Conservation (phyloP, 31 red algal species). For the Asparagopsis taxiformis region DNA sequence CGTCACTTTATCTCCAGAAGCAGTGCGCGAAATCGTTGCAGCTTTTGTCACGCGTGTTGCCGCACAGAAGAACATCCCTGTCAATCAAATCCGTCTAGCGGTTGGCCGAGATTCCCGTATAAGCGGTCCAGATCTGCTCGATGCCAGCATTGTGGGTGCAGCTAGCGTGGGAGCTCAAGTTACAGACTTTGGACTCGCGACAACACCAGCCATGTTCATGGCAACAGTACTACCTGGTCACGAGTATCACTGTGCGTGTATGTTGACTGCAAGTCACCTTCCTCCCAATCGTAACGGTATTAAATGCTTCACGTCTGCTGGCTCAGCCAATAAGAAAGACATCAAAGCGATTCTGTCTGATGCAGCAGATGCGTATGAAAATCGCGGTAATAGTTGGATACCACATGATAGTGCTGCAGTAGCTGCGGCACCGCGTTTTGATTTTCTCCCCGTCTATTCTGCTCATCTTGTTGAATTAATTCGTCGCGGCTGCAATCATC, state of each 20-base stretch:
- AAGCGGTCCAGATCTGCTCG: slow-evolving; percentile 47
- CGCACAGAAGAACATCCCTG: not conserved
- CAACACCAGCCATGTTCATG: slow-evolving; percentile 97
- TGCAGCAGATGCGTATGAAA: slow-evolving; percentile 19
- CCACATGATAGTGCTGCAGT: not conserved
- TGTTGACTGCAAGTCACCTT: slow-evolving; percentile 88
- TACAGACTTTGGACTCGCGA: slow-evolving; percentile 65
- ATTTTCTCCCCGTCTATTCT: slow-evolving; percentile 69
- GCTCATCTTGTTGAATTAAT: slow-evolving; percentile 56
- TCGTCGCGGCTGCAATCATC: slow-evolving; percentile 39
- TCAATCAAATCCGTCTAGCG: slow-evolving; percentile 36
- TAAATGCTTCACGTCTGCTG: slow-evolving; percentile 79
- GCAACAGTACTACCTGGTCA: slow-evolving; percentile 55
- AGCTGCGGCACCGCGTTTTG: not conserved
- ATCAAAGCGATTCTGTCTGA: slow-evolving; percentile 46
- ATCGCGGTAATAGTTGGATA: slow-evolving; percentile 15
- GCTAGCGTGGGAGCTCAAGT: slow-evolving; percentile 36
- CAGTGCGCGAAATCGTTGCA: slow-evolving; percentile 53
- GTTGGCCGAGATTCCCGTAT: slow-evolving; percentile 81
- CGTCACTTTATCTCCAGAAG: slow-evolving; percentile 46
- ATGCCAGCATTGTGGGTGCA: slow-evolving; percentile 39
- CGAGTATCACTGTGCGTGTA: slow-evolving; percentile 60
- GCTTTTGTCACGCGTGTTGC: slow-evolving; percentile 58
- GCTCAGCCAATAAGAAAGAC: slow-evolving; percentile 59
- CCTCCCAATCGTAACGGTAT: slow-evolving; percentile 87